Evolutionary conservation across 768 basidiomycete species (phyloP), one percentile per base, ranked within the genome.

Genomic region (Panaeolus cyanescens): DNA sequence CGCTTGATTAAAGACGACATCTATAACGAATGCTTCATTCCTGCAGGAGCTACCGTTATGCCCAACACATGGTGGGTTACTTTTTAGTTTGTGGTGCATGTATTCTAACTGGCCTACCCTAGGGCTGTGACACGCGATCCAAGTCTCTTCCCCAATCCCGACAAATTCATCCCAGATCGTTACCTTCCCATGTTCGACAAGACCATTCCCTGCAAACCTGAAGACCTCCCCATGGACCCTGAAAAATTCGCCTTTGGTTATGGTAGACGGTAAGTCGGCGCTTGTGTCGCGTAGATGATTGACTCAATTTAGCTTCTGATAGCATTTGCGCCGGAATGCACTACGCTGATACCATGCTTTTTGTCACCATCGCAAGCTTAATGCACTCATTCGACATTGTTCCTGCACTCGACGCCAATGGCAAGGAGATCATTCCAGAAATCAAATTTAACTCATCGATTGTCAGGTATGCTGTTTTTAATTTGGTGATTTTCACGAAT

Each of bases 1-100:
- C 61, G 61, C 6, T 60, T 68, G 34, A 66, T 55, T 5, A 62
- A 64, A 32, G 65, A 66, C 53, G 67, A 69, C 54, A 55, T 64
- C 20, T 64, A 65, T 42, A 62, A 63, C 12, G 64, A 68, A 4
- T 67, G 62, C 39, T 68, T 70, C 59, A 75, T 80, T n/a, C 77
- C 78, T 0, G 71, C 67, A 32, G 77, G 74, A 7, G 73, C 75
- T 2, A 70, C 74, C 9, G 66, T 76, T 28, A 61, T 77, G 50
- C 69, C 67, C 20, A 76, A 76, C 39, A 62, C 65, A 56, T 72
- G 74, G 74, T 70, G 30, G 56, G 32, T n/a, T 20, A n/a, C 25
- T 19, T 17, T n/a, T 8, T 31, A 15, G 9, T 9, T 39, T 17
- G 19, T 22, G 13, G 33, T n/a, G n/a, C 20, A 7, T 22, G 20